Conservation (phyloP, 495 filamentous ascomycete species). For the Articulospora tetracladia region DNA sequence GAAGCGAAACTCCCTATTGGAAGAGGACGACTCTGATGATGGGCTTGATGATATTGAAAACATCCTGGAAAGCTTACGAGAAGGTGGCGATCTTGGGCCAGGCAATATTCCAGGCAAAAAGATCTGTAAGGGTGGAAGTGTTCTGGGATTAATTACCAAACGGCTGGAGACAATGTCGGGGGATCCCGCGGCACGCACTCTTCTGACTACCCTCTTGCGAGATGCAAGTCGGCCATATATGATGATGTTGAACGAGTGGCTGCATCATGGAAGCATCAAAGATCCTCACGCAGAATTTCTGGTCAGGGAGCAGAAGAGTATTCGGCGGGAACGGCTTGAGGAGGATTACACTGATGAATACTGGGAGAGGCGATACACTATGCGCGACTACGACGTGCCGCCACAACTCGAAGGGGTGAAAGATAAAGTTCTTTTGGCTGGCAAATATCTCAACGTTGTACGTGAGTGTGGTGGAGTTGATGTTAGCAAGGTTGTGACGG, state of each 20-base stretch:
- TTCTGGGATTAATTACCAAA: constrained; percentile 79
- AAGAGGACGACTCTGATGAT: constrained; percentile 80
- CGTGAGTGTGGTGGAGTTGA: constrained; percentile 95
- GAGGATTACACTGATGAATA: constrained; percentile 98
- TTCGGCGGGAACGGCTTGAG: constrained; percentile 83
- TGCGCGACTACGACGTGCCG: constrained; percentile 84
- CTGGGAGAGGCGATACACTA: constrained; percentile 96
- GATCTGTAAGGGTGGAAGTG: constrained; percentile 90
- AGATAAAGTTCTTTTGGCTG: constrained; percentile 89
- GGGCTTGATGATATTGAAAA: constrained; percentile 83
- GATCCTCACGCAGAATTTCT: constrained; percentile 94
- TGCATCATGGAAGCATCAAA: constrained; percentile 92
- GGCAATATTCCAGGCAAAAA: constrained; percentile 82
- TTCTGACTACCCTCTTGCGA: constrained; percentile 75
- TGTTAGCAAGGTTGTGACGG: constrained; percentile 81
- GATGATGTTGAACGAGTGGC: constrained; percentile 97
- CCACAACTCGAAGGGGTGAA: constrained; percentile 89
- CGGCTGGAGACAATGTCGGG: constrained; percentile 84
- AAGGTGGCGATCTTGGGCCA: constrained; percentile 72
- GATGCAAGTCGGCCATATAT: constrained; percentile 95
- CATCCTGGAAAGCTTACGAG: constrained; percentile 74
- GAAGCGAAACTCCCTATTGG: constrained; percentile 79
- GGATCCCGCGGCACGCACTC: constrained; percentile 77
- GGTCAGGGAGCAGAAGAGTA: constrained; percentile 93
- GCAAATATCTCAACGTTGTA: constrained; percentile 97